Conservation (phyloP, 805 yeast genomes). For the Saturnispora saitoi region DNA sequence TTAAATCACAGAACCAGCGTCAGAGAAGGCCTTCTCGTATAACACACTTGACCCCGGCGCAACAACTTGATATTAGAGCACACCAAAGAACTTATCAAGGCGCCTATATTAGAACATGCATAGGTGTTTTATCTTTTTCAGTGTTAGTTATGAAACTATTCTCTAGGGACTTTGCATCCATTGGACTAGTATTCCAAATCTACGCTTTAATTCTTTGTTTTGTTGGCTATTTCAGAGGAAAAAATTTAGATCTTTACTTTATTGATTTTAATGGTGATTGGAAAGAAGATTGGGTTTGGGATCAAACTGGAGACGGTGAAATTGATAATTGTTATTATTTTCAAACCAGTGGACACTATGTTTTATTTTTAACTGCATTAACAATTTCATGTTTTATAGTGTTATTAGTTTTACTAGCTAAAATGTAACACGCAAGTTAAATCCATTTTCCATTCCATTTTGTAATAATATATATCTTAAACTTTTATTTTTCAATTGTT, state of each 20-base stretch:
- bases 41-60: slow-evolving; percentile 30
- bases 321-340: slow-evolving; percentile 30
- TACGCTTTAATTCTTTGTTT: slow-evolving; percentile 44
- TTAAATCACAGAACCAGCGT: background rate
- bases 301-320: slow-evolving; percentile 9
- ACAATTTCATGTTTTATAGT: slow-evolving; percentile 45
- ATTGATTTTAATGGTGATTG: slow-evolving; percentile 21
- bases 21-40: slow-evolving; percentile 27
- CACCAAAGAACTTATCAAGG: slow-evolving; percentile 82
- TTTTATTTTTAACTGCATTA: slow-evolving; percentile 40
- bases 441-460: too few species aligned
- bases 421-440: slow-evolving; percentile 25
- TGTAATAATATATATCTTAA: background rate
- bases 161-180: slow-evolving; percentile 51
- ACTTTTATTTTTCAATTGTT: background rate
- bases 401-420: slow-evolving; percentile 41
- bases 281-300: slow-evolving; percentile 15
- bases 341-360: slow-evolving; percentile 55
- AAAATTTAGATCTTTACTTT: slow-evolving; percentile 27
- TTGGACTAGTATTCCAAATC: slow-evolving; percentile 57
- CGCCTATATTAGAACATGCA: slow-evolving; percentile 66
- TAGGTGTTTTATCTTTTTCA: slow-evolving; percentile 59
- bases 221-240: slow-evolving; percentile 29
- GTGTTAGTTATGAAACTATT: slow-evolving; percentile 58
- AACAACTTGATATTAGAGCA: slow-evolving; percentile 49